Evolutionary conservation across 2,329 filamentous ascomycete species (phyloP), one percentile per base, ranked within the genome.

Genomic region (Drechslerella coelobrocha): DNA sequence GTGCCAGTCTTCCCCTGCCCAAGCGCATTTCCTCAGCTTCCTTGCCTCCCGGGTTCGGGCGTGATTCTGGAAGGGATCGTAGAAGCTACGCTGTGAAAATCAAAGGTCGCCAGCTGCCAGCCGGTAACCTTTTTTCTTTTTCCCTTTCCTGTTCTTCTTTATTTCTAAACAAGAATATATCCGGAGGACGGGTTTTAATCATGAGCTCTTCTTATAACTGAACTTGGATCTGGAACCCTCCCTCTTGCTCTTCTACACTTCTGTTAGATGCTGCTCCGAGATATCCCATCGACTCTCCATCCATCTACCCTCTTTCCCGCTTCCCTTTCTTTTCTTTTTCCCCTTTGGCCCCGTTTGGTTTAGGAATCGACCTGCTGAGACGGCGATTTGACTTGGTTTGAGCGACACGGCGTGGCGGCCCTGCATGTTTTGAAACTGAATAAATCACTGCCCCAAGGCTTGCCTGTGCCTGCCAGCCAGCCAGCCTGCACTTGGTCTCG

Each of bases 371-470:
- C 41, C 10, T 45, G n/a, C 41, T 45, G 19, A 17, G 41, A 45
- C 41, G 41, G 41, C 31, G 23, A 54, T 43, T 52, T 41, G 52
- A 47, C 56, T 57, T 57, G 61, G 61, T 53, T 52, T 57, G 52
- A 39, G 57, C 57, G 57, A 61, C 57, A 50, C 57, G 45, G 53
- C 61, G 61, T 34, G 61, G 27, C 47, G 39, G 63, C 56, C 63
- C 65, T 69, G 65, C 65, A 69, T 69, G 52, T 43, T 62, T 59
- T 69, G 65, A 69, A 69, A 69, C 65, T 31, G 51, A 52, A 10
- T 23, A 24, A 17, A 45, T 23, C 29, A 24, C 31, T 55, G 17
- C 12, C 17, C 19, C 14, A 9, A 24, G 17, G 14, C 23, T 27
- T 29, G 19, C 12, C 23, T 52, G n/a, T n/a, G n/a, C n/a, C n/a